Base-by-base conservation (phyloP, 139 green algal species). In the Chloropicon primus region DNA sequence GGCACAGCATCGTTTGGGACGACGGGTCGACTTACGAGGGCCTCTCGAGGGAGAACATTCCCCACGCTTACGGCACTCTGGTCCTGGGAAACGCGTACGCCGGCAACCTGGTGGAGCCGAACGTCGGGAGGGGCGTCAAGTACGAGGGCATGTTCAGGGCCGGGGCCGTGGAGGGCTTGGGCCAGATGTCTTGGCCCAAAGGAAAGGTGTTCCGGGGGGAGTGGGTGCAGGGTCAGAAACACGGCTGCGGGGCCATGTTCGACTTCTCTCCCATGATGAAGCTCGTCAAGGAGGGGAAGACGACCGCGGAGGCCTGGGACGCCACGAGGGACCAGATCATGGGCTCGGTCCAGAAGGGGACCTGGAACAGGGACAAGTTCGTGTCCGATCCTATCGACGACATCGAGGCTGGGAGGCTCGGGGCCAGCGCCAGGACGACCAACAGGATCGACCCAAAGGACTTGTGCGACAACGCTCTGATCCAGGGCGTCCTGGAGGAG, bases 11-110 rank as follows among this genome's bases (percentile, higher is more conserved):
- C 76, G 91, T 92, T 2, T 97, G 94, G 71, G 91, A 94, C 23
- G 93, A 97, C 76, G 91, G 89, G 77, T 94, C 91, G 62, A 95
- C 93, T 17, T 97, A 89, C 79, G 93, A 97, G 87, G 93, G 93
- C 22, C 80, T 95, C 10, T 90, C 82, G 26, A 76, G 89, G 26
- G 83, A 92, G 25, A 86, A 87, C 26, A 81, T 93, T 0, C 91
- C 93, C 0, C 91, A 96, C 76, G 87, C 84, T 72, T 94, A 93
- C 80, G 93, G 93, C 26, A 86, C 92, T 2, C 87, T 97, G 80
- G 81, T 88, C 0, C 90, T 96, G 77, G 93, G 92, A 72, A 92
- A 90, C 27, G 89, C 87, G 71, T 86, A 83, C 10, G 92, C 89
- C 22, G 93, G 85, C 21, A 92, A 90, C 77, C 89, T 96, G 79